Conservation (phyloP, 1,284 basidiomycete genomes). For the Neolentinus lepideus region DNA sequence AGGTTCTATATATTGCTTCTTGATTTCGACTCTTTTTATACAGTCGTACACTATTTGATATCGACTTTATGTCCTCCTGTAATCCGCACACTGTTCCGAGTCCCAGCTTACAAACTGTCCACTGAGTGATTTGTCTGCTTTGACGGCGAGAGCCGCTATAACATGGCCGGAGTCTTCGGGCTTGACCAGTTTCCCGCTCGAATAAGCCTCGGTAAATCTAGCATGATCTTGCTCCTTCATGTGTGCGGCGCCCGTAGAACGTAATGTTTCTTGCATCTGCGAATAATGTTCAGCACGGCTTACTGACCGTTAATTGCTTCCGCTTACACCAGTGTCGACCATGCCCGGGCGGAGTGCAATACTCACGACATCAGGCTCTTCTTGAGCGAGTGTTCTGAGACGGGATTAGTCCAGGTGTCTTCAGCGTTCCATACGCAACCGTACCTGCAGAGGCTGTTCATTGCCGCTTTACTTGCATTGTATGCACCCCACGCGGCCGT, state of each 20-base stretch:
- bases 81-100: constrained; percentile 51
- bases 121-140: constrained; percentile 48
- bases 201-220: constrained; percentile 54
- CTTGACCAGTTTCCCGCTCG: constrained; percentile 58
- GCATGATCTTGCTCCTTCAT: constrained; percentile 49
- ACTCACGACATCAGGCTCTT: constrained; percentile 68
- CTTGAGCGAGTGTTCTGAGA: constrained; percentile 70
- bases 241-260: constrained; percentile 34
- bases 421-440: no score
- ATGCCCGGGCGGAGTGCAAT: constrained; percentile 81
- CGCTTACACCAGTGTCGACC: constrained; percentile 66
- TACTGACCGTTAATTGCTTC: background rate
- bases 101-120: constrained; percentile 77
- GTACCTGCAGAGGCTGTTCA: constrained; percentile 80
- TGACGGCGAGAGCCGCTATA: constrained; percentile 59
- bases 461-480: constrained; percentile 74
- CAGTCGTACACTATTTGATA: constrained; percentile 6
- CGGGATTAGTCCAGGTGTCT: no score
- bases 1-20: background rate
- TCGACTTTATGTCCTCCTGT: constrained; percentile 27
- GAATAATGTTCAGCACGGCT: background rate
- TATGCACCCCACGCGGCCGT: constrained; percentile 72
- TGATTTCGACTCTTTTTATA: constrained; percentile 4
- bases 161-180: constrained; percentile 71
- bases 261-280: constrained; percentile 65